Evolutionary conservation across 768 basidiomycete genomes (phyloP).

Genomic region (Pleurotus ostreatus): DNA sequence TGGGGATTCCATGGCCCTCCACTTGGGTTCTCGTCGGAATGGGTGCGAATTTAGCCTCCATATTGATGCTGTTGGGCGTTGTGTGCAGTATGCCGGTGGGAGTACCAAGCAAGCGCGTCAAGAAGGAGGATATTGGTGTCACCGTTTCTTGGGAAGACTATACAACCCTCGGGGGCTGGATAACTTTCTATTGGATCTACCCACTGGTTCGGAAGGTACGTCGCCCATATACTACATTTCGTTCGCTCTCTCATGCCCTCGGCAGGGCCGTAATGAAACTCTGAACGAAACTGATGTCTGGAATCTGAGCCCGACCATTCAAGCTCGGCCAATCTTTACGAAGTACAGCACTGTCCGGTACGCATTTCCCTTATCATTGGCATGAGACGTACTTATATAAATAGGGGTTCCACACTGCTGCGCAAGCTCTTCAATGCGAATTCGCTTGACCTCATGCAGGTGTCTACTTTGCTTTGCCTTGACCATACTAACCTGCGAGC

Average conservation of each 20-base stretch:
- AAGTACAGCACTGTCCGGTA: conserved; percentile 40
- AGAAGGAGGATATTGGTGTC: conserved; percentile 61
- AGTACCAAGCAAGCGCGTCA: conserved; percentile 50
- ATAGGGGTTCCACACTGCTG: conserved; percentile 35
- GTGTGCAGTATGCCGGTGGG: conserved; percentile 62
- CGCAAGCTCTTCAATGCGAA: conserved; percentile 41
- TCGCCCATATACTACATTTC: not conserved
- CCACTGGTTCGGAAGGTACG: conserved; percentile 53
- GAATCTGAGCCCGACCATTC: conserved; percentile 63
- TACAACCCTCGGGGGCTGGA: conserved; percentile 66
- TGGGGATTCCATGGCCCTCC: conserved; percentile 38
- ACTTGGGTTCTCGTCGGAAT: conserved; percentile 23
- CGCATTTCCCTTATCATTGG: conserved; percentile 7
- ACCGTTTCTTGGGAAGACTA: conserved; percentile 74
- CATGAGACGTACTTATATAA: not conserved
- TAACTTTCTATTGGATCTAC: conserved; percentile 68
- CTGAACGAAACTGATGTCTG: conserved; percentile 72
- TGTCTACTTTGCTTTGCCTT: not conserved
- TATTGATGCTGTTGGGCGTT: conserved; percentile 39
- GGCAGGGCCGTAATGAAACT: conserved; percentile 44
- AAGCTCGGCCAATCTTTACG: conserved; percentile 60
- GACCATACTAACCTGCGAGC: not conserved
- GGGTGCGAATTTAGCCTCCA: conserved; percentile 38
- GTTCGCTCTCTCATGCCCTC: not conserved
- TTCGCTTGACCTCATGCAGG: conserved; percentile 42